Evolutionary conservation across 2,329 filamentous ascomycete genomes (phyloP).

Genomic region (Hymenoscyphus salicellus): DNA sequence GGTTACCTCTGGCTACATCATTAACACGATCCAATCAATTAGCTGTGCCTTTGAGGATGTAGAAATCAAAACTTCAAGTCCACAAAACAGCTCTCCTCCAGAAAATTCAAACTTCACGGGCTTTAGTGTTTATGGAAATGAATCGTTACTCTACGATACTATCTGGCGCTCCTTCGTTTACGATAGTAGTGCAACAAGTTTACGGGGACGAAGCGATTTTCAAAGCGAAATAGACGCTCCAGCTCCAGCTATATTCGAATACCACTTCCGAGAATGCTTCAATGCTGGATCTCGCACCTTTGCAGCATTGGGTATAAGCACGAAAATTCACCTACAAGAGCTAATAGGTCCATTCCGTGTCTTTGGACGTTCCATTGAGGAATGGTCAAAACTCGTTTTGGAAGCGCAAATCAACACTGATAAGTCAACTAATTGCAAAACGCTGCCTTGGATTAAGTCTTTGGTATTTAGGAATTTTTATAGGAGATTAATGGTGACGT

Average conservation of each 20-base stretch:
- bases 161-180: neutral
- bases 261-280: neutral
- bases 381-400: neutral
- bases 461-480: neutral
- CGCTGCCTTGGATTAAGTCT: neutral
- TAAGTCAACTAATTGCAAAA: neutral
- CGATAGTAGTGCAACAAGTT: neutral
- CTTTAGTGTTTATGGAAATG: neutral
- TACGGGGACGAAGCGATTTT: too few species aligned
- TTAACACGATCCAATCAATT: neutral
- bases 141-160: neutral
- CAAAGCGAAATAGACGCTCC: neutral
- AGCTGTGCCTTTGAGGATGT: neutral
- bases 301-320: neutral
- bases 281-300: neutral
- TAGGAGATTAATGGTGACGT: neutral
- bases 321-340: neutral
- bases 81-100: neutral
- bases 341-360: neutral
- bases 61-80: neutral
- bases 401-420: neutral
- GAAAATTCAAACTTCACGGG: neutral
- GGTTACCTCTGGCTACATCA: neutral
- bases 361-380: neutral
- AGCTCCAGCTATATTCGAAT: neutral